Base-by-base conservation (phyloP, 2,329 filamentous ascomycete genomes). In the Talaromyces atroroseus region DNA sequence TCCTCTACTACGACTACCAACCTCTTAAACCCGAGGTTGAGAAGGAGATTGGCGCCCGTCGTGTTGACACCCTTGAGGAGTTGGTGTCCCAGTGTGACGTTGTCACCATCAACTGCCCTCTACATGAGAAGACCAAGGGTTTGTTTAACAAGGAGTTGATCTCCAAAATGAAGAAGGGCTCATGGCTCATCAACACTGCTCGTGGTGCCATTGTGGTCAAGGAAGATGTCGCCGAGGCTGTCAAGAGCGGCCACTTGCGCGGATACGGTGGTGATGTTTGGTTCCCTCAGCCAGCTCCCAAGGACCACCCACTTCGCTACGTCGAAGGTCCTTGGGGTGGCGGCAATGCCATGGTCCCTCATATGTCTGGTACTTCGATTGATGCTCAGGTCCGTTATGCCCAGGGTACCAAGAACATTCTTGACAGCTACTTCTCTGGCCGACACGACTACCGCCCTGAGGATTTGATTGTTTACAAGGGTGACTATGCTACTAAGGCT, bases 1-100 rank as follows among this genome's bases (percentile, higher is more conserved):
- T 99, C 51, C 85, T 97, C 62, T 99, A 99, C 89, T 97, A 89
- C 75, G 94, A 99, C 81, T 99, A 99, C 88, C 94, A 99, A 83
- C 91, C 92, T 52, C 82, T 99, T 63, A 82, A 78, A 59, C 71
- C 90, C 59, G 91, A 96, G 80, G 81, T 85, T 68, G 92, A 97
- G 85, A 85, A 88, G 77, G 92, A 96, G 82, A 97, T 97, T 77
- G 92, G 92, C 74, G 92, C 87, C 84, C 84, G 90, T 69, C 86
- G 94, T 61, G 91, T 97, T 59, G 88, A 92, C 49, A 83, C 74
- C 69, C 86, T 99, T 69, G 92, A 96, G 82, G 92, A 97, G 76
- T 87, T 99, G 85, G 78, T 99, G 61, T 82, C 84, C 42, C 90
- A 95, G 82, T 97, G 92, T 75, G 94, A 97, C 67, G 84, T 97